These are phyloP conservation scores for Tuber brumale DNA, from an alignment of 495 filamentous ascomycete genomes.

Conservation along the genomic window DNA sequence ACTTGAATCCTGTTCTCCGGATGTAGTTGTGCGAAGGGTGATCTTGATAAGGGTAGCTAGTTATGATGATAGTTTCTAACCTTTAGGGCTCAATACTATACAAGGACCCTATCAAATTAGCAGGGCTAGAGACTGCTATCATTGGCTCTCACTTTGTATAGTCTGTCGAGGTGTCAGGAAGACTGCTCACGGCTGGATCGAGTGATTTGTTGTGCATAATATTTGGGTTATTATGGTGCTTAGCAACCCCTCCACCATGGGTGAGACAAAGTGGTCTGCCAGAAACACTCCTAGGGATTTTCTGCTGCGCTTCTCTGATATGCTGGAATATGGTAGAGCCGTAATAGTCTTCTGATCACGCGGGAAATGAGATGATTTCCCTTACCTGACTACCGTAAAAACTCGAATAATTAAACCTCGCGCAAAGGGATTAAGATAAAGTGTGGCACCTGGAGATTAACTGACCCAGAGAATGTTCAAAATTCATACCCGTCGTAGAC, in stretches of 20 bases:
- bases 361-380: background rate
- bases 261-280: background rate
- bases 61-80: background rate
- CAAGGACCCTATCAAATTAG: background rate
- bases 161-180: background rate
- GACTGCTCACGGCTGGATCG: background rate
- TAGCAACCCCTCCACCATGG: background rate
- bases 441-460: too few relatives aligned
- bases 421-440: too few relatives aligned
- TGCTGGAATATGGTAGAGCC: background rate
- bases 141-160: background rate
- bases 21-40: background rate
- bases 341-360: background rate
- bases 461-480: too few relatives aligned
- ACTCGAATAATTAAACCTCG: too few relatives aligned
- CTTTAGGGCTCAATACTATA: background rate
- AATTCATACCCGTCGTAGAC: too few relatives aligned
- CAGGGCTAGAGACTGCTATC: background rate
- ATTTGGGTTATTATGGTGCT: background rate
- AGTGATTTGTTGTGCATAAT: background rate
- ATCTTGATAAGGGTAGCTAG: background rate
- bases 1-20: background rate
- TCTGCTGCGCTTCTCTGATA: background rate
- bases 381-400: background rate
- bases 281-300: background rate